Evolutionary conservation across 2,329 filamentous ascomycete genomes (phyloP).

Genomic region (Diplodia corticola): DNA sequence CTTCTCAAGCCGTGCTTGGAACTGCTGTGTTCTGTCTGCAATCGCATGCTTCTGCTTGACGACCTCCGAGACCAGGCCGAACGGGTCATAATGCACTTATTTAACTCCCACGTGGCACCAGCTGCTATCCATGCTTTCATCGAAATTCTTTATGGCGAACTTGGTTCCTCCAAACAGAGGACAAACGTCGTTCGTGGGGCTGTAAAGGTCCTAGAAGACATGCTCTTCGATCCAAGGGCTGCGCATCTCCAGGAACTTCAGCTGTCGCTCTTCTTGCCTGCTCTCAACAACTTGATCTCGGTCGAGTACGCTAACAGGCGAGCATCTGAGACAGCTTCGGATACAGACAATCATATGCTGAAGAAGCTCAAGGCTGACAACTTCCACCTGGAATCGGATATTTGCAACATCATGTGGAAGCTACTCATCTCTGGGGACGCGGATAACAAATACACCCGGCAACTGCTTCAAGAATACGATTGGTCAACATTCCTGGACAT

Average conservation of each 20-base stretch:
- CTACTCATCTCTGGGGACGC: conserved; percentile 4
- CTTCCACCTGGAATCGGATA: conserved; percentile 18
- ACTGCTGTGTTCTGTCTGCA: conserved; percentile 57
- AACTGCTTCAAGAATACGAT: conserved; percentile 17
- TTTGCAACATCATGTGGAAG: conserved; percentile 21
- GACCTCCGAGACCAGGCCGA: conserved; percentile 65
- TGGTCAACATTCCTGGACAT: conserved; percentile 19
- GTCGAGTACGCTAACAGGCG: conserved; percentile 10
- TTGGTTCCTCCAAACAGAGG: conserved; percentile 38
- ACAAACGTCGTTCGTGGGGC: conserved; percentile 56
- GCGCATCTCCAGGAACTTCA: conserved; percentile 23
- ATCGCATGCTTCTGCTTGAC: conserved; percentile 67
- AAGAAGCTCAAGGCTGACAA: conserved; percentile 19
- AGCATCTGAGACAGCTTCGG: background rate
- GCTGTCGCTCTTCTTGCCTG: conserved; percentile 24
- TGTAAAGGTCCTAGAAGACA: conserved; percentile 54
- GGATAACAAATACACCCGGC: conserved; percentile 18
- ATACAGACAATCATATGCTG: background rate
- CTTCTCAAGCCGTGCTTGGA: conserved; percentile 67
- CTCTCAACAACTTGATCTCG: conserved; percentile 18
- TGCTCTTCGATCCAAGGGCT: conserved; percentile 22
- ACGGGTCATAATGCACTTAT: conserved; percentile 69
- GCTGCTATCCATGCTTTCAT: conserved; percentile 66
- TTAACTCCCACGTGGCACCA: conserved; percentile 72
- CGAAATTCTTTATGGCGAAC: conserved; percentile 53